Base-by-base conservation (phyloP, 75 land plant genomes). In the Cryptomeria japonica region DNA sequence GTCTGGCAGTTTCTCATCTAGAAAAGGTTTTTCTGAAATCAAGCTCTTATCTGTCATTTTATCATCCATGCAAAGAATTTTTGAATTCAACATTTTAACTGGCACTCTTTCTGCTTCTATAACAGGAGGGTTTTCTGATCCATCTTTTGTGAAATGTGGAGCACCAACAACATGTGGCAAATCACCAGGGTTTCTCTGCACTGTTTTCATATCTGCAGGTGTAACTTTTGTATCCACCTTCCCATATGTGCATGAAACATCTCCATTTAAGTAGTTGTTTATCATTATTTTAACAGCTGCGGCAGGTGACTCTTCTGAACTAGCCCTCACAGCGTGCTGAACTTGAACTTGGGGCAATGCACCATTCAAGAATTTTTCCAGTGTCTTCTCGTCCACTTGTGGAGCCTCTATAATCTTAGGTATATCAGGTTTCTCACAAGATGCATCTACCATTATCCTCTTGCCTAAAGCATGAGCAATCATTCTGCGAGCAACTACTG, bases 391-490 rank as follows among this genome's bases (percentile, higher is more conserved):
- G 13, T 37, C 37, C 8, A 15, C 58, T 18, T 47, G 51, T 39
- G 38, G 41, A 75, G 6, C 18, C 70, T 51, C 56, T 19, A 31
- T 58, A n/a, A 15, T 46, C 73, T 70, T 75, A 34, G 55, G 13
- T n/a, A 83, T 4, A 31, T 72, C 32, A n/a, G 51, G 28, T 58
- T 64, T 36, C 73, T 87, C 46, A 25, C 73, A 22, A 14, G 87
- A 32, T 41, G 44, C 42, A 86, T 72, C 56, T 58, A 46, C 51
- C 19, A 80, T 84, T 36, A 90, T 86, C 89, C 83, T 93, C 86
- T 93, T 93, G 53, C 99, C 99, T 47, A 97, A 89, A 15, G 99
- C 99, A 94, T 97, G 99, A 38, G 97, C 96, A 87, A 98, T 98
- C 99, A 98, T 98, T 58, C 99, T 91, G 2, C 91, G 96, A 44